These are phyloP conservation scores for Myxozyma vanderwaltii DNA, from an alignment of 805 yeast genomes.

Conservation along the genomic window DNA sequence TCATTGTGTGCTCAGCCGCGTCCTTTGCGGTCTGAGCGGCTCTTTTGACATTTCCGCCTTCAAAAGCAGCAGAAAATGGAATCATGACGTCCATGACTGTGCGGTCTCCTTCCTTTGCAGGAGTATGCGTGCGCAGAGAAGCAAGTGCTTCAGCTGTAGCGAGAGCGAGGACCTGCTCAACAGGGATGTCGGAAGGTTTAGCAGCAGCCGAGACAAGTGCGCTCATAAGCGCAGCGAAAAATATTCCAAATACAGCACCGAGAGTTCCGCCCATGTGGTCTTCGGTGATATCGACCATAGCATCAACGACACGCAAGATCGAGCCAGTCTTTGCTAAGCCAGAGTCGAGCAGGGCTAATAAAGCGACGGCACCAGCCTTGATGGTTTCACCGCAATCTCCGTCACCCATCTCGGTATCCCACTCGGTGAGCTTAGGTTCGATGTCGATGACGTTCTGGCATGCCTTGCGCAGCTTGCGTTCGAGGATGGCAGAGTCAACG, in stretches of 20 bases:
- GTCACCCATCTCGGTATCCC: constrained; percentile 89
- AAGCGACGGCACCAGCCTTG: constrained; percentile 64
- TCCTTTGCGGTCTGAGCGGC: constrained; percentile 74
- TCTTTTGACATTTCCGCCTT: constrained; percentile 42
- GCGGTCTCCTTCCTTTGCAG: constrained; percentile 85
- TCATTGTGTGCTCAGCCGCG: constrained; percentile 76
- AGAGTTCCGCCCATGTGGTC: constrained; percentile 89
- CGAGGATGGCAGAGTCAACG: constrained; percentile 2
- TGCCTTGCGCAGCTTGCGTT: constrained; percentile 47
- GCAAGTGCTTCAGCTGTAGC: constrained; percentile 56
- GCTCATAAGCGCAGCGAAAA: constrained; percentile 68
- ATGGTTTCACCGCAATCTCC: constrained; percentile 96
- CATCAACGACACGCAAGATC: constrained; percentile 50
- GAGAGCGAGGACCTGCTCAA: constrained; percentile 2
- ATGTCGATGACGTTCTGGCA: constrained; percentile 56
- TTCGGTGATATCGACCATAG: constrained; percentile 63
- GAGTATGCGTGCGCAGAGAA: constrained; percentile 78
- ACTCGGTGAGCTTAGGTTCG: constrained; percentile 81
- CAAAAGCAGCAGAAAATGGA: constrained; percentile 74
- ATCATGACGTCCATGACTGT: constrained; percentile 86
- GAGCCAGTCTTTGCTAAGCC: constrained; percentile 43
- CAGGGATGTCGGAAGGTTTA: neutral
- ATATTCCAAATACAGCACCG: constrained; percentile 90
- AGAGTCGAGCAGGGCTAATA: constrained; percentile 65
- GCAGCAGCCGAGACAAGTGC: constrained; percentile 4